Evolutionary conservation across 176 grass and related monocot species (phyloP).

Genomic region (Aegilops tauschii): DNA sequence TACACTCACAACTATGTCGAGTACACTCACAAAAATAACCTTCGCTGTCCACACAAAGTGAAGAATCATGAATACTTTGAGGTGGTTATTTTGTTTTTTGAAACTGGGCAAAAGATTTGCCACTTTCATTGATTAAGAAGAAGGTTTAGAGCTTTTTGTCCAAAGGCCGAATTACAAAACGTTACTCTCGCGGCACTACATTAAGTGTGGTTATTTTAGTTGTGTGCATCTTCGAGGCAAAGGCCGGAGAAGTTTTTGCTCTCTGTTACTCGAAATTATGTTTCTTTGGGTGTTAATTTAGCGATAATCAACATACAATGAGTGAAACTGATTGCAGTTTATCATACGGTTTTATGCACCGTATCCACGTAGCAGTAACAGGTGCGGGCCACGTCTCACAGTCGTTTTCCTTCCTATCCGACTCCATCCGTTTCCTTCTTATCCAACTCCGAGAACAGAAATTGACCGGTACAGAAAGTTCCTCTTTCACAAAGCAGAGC

Average conservation of each 20-base stretch:
- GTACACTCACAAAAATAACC: background rate
- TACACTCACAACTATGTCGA: background rate
- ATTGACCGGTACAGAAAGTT: background rate
- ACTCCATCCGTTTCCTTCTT: background rate
- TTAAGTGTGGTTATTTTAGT: background rate
- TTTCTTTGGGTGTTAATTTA: background rate
- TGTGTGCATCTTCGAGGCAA: background rate
- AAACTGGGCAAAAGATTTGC: too few species aligned
- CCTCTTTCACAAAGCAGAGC: background rate
- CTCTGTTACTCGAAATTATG: background rate
- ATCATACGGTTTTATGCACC: background rate
- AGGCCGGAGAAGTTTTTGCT: background rate
- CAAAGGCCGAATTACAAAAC: too few species aligned
- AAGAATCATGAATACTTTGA: background rate
- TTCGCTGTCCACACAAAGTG: background rate
- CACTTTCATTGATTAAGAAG: too few species aligned
- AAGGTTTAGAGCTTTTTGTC: too few species aligned
- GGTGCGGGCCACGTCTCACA: background rate
- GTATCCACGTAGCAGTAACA: conserved; percentile 13
- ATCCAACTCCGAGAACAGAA: conserved; percentile 5
- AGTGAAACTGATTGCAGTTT: background rate
- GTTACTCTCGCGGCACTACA: too few species aligned
- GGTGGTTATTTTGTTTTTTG: too few species aligned
- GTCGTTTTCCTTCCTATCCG: conserved; percentile 7
- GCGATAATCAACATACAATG: background rate